Evolutionary conservation across 2,329 filamentous ascomycete genomes (phyloP).

Genomic region (Neonectria neomacrospora): DNA sequence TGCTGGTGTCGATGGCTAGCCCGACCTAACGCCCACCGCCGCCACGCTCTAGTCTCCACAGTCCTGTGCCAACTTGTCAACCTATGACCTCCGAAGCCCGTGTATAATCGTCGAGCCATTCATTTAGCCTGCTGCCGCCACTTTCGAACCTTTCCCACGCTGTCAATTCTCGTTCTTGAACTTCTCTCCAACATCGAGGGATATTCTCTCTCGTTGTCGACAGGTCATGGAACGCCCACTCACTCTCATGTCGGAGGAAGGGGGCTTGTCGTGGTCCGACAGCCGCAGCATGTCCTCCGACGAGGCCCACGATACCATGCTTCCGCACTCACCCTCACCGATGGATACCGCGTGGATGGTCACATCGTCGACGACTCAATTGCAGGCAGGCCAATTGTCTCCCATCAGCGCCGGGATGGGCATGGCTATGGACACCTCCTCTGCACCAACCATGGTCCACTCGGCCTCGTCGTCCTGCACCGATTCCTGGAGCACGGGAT

Average conservation of each 20-base stretch:
- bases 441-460: conserved; percentile 56
- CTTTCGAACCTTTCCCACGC: conserved; percentile 13
- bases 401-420: conserved; percentile 64
- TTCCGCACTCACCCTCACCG: conserved; percentile 48
- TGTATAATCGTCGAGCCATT: conserved; percentile 33
- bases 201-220: conserved; percentile 37
- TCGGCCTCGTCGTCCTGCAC: conserved; percentile 60
- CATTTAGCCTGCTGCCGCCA: conserved; percentile 32
- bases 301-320: conserved; percentile 47
- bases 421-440: conserved; percentile 51
- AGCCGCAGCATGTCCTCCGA: conserved; percentile 58
- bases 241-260: conserved; percentile 55
- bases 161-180: conserved; percentile 24
- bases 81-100: conserved; percentile 33
- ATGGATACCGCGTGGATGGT: conserved; percentile 47
- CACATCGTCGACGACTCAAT: conserved; percentile 41
- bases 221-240: conserved; percentile 61
- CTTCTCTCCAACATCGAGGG: conserved; percentile 1
- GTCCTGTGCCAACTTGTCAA: conserved; percentile 37
- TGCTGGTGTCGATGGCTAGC: conserved; percentile 45
- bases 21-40: conserved; percentile 42
- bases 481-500: conserved; percentile 58
- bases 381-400: conserved; percentile 62
- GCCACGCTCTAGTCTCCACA: conserved; percentile 44
- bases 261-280: conserved; percentile 59